Percentiles rank a stretch among this genome's conserved stretches.
Evolutionary conservation across 352 stramenopile species (phyloP).

Genomic region (Phytophthora citricola): DNA sequence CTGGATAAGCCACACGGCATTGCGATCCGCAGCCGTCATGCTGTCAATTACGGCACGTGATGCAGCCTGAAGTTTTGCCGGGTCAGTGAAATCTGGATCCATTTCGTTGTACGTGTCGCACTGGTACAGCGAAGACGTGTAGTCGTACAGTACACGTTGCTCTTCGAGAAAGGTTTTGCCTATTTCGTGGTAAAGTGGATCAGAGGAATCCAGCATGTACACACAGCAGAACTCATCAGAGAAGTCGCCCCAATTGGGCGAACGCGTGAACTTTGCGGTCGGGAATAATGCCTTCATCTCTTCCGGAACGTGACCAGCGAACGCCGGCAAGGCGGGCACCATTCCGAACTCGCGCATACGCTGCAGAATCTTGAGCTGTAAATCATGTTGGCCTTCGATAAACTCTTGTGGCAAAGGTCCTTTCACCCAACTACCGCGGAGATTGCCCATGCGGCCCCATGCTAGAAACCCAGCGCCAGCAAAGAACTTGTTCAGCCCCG

Average conservation of each 20-base stretch:
- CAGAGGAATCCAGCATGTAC: conserved; percentile 82
- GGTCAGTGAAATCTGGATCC: conserved; percentile 68
- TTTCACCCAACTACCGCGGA: conserved; percentile 87
- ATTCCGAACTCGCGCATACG: conserved; percentile 89
- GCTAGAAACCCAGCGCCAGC: conserved; percentile 87
- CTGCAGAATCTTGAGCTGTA: conserved; percentile 83
- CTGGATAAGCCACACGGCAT: conserved; percentile 87
- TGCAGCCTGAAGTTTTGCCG: conserved; percentile 44
- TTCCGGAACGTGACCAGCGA: conserved; percentile 88
- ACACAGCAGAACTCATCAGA: conserved; percentile 83
- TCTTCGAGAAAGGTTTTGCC: conserved; percentile 79
- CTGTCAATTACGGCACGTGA: conserved; percentile 75
- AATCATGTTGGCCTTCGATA: conserved; percentile 81
- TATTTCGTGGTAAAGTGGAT: conserved; percentile 85
- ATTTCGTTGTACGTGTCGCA: conserved; percentile 87
- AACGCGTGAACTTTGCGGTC: conserved; percentile 80
- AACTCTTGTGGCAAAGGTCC: conserved; percentile 83
- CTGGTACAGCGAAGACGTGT: conserved; percentile 81
- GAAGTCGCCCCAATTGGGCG: conserved; percentile 83
- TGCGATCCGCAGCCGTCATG: conserved; percentile 69
- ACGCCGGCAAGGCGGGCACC: conserved; percentile 88
- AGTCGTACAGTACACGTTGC: conserved; percentile 64
- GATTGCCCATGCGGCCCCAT: conserved; percentile 89
- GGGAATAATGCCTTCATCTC: conserved; percentile 76
- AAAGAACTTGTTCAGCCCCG: conserved; percentile 89